phyloP scores from a whole-genome alignment of 257 asterid genomes.

The Sherardia arvensis region DNA sequence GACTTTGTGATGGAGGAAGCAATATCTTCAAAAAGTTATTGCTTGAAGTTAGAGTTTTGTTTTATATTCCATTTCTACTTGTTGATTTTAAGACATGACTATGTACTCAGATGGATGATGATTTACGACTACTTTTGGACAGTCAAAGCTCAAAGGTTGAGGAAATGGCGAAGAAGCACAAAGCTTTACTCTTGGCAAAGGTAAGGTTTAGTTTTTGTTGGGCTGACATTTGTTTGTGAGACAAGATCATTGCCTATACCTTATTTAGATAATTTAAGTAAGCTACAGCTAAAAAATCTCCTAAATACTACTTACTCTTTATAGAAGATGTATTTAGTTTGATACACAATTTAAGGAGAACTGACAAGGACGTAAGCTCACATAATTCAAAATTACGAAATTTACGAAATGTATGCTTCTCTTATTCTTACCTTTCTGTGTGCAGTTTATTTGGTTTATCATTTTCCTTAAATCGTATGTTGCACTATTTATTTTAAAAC shows the following conservation, averaged over 20 bases:
- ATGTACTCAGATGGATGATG: conserved; percentile 39
- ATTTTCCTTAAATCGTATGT: not conserved
- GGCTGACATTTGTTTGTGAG: not conserved
- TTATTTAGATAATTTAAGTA: not conserved
- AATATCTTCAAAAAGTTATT: too few relatives aligned
- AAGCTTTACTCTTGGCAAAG: conserved; percentile 31
- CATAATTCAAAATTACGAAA: too few relatives aligned
- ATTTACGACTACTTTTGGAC: conserved; percentile 43
- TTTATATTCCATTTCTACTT: not conserved
- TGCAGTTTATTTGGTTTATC: not conserved
- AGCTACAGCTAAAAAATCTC: not conserved
- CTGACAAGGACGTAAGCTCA: not conserved
- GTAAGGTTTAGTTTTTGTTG: conserved; percentile 20
- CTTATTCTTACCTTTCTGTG: too few relatives aligned
- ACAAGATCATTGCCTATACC: not conserved
- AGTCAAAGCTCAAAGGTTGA: conserved; percentile 46
- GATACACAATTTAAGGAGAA: not conserved
- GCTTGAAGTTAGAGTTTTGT: not conserved
- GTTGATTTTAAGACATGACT: not conserved
- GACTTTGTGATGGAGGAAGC: too few relatives aligned
- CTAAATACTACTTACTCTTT: not conserved
- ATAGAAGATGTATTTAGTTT: not conserved
- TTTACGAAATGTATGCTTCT: not conserved
- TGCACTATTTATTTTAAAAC: not conserved
- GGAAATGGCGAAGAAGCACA: conserved; percentile 33